Conservation (phyloP, 768 basidiomycete species). For the Phylloporus sp. region DNA sequence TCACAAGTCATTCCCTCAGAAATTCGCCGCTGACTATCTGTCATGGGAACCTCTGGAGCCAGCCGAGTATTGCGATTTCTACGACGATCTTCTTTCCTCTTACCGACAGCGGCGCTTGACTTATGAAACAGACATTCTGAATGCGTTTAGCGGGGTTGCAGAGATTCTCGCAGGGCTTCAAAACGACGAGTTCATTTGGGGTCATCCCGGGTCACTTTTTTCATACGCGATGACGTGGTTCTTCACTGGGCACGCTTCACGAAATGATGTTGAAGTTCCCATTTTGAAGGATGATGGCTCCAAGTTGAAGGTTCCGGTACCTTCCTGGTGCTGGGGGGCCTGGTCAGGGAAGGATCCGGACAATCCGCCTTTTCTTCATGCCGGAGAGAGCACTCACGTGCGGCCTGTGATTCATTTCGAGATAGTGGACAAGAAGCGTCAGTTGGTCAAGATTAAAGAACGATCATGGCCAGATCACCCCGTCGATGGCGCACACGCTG, state of each 20-base stretch:
- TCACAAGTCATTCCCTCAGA: not conserved
- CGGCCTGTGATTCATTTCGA: slow-evolving; percentile 6
- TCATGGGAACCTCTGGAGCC: not conserved
- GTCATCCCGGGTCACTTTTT: slow-evolving; percentile 12
- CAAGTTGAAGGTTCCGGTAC: slow-evolving; percentile 1
- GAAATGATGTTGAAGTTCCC: slow-evolving; percentile 1
- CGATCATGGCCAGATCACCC: not conserved
- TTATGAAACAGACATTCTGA: slow-evolving; percentile 14
- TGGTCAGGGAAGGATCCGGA: slow-evolving; percentile 1
- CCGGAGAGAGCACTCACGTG: not conserved
- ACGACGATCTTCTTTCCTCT: not conserved
- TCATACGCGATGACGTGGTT: slow-evolving; percentile 9
- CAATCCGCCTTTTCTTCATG: not conserved
- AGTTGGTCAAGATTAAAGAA: slow-evolving; percentile 1
- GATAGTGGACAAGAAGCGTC: not conserved
- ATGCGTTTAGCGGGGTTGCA: slow-evolving; percentile 12
- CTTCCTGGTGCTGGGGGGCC: slow-evolving; percentile 16
- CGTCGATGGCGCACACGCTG: not conserved
- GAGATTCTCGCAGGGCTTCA: slow-evolving; percentile 7
- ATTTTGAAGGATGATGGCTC: slow-evolving; percentile 4
- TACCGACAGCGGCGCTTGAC: slow-evolving; percentile 12
- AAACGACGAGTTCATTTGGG: slow-evolving; percentile 11
- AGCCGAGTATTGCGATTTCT: not conserved
- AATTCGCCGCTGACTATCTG: not conserved
- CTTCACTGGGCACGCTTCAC: not conserved